Evolutionary conservation across 1,284 basidiomycete species (phyloP), one percentile per base, ranked within the genome.

Genomic region (Rhodotorula sp.): DNA sequence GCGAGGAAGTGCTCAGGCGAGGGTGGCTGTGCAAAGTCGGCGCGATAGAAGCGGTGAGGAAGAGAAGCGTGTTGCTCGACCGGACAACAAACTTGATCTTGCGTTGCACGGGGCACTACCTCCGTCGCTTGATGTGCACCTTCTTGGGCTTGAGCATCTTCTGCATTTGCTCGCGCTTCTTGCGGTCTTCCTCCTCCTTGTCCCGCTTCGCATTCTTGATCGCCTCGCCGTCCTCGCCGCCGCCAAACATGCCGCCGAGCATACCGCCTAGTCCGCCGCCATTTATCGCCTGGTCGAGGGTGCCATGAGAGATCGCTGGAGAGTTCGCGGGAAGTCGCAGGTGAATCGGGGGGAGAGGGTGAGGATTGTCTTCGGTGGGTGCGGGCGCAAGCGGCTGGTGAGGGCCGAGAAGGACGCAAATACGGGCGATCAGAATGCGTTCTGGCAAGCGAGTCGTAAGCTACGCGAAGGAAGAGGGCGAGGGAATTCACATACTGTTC

Each of bases 211-310:
- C 50, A 20, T 62, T 55, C 46, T 57, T 63, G 10, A 46, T 40
- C 50, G 61, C 79, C 88, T 90, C 81, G 88, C 83, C 79, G 13
- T 47, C 62, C 31, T 75, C 75, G 8, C 83, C 84, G 20, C 81
- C 82, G 22, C 81, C 80, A 68, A 54, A 81, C 81, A 65, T 87
- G 85, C 69, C 85, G 83, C 72, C 73, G 67, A 52, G 82, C 81
- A 65, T 87, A 85, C 68, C 85, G 84, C 67, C 72, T 51, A 72
- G 58, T 86, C 91, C 89, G 1, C 89, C 89, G 3, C 89, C 90
- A 77, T 89, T 90, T 54, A 91, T 82, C 0, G 90, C 86, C 52
- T 90, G 88, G 50, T 91, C 83, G 59, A 92, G 82, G 47, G 90
- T 84, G 1, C 90, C 90, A 0, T 86, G 84, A 37, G 87, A 85